Percentiles rank a stretch among this genome's conserved stretches.
phyloP scores from a whole-genome alignment of 345 rosid genomes.

The rapeseed (Brassica napus) region DNA sequence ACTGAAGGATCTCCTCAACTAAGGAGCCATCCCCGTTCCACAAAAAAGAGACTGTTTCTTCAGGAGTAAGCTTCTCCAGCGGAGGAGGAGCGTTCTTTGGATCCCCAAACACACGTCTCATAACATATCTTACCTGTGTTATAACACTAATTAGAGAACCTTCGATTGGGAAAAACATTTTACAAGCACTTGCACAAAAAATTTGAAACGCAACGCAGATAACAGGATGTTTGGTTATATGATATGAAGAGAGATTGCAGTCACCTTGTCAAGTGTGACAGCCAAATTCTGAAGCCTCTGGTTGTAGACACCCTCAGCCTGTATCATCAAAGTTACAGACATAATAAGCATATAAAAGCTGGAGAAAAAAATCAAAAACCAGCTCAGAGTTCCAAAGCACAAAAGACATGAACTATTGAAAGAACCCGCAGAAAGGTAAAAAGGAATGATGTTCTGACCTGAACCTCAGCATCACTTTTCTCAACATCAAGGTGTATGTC shows the following conservation, averaged over 20 bases:
- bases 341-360: conserved; percentile 17
- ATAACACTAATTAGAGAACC: conserved; percentile 19
- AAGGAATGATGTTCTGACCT: conserved; percentile 53
- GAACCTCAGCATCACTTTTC: conserved; percentile 98
- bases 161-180: background rate
- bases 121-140: conserved; percentile 87
- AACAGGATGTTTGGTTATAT: conserved; percentile 11
- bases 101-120: conserved; percentile 89
- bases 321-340: conserved; percentile 32
- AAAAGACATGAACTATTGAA: background rate
- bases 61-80: conserved; percentile 74
- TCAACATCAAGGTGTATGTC: conserved; percentile 82
- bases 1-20: conserved; percentile 84
- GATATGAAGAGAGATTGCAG: conserved; percentile 19
- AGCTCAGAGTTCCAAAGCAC: background rate
- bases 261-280: conserved; percentile 95
- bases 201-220: conserved; percentile 5
- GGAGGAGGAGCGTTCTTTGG: conserved; percentile 98
- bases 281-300: conserved; percentile 99
- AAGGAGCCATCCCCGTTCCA: conserved; percentile 96
- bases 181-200: conserved; percentile 1
- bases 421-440: background rate
- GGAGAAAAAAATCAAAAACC: conserved; percentile 2
- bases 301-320: conserved; percentile 99
- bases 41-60: conserved; percentile 65